Evolutionary conservation across 2,329 filamentous ascomycete genomes (phyloP).

Genomic region (Niveomyces coronatus): DNA sequence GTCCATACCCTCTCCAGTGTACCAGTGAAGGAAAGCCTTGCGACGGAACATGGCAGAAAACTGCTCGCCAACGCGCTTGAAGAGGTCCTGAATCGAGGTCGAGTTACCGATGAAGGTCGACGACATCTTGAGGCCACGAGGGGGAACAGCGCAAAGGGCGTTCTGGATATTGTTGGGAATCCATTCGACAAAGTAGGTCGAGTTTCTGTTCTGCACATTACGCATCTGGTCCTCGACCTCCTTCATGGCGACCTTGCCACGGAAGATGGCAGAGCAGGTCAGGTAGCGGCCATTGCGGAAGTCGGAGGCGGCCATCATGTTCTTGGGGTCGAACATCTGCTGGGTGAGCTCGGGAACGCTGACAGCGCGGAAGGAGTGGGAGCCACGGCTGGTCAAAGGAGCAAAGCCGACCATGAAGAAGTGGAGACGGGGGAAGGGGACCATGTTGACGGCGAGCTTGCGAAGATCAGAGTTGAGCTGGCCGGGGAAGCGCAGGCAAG

Average conservation of each 20-base stretch:
- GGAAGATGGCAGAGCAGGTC: conserved; percentile 99
- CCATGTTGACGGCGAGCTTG: conserved; percentile 99
- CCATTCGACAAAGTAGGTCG: conserved; percentile 99
- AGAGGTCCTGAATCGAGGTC: conserved; percentile 98
- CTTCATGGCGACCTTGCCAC: conserved; percentile 99
- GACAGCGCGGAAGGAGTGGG: conserved; percentile 93
- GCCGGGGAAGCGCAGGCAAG: conserved; percentile 96
- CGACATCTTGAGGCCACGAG: conserved; percentile 97
- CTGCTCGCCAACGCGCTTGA: conserved; percentile 99
- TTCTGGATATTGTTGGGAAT: conserved; percentile 99
- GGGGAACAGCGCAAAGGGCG: conserved; percentile 96
- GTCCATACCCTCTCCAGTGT: conserved; percentile 99
- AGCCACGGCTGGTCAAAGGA: conserved; percentile 77
- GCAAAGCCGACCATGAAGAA: conserved; percentile 99
- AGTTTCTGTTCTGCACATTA: conserved; percentile 99
- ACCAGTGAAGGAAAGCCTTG: conserved; percentile 99
- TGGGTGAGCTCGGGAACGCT: conserved; percentile 97
- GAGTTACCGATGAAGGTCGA: conserved; percentile 99
- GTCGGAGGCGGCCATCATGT: conserved; percentile 99
- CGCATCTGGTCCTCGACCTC: conserved; percentile 99
- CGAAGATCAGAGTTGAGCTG: conserved; percentile 99
- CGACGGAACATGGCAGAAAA: conserved; percentile 99
- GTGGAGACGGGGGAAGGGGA: conserved; percentile 99
- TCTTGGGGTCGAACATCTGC: conserved; percentile 99
- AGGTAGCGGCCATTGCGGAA: conserved; percentile 99